Conservation (phyloP, 2,329 filamentous ascomycete genomes). For the Fusarium sp. region DNA sequence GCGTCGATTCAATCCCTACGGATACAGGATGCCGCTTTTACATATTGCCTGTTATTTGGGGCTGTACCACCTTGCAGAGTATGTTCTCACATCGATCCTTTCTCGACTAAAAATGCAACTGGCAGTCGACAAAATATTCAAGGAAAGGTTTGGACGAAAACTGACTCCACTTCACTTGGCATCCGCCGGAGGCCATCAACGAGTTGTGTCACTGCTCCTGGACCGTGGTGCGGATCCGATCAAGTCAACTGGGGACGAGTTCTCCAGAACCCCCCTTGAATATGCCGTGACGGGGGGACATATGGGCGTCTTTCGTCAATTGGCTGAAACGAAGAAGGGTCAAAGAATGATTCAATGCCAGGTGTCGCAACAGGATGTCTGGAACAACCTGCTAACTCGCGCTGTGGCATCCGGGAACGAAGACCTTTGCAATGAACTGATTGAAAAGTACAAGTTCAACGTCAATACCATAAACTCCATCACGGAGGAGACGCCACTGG, state of each 20-base stretch:
- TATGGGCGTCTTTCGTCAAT: not conserved
- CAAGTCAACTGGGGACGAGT: accelerated
- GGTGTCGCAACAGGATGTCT: not conserved
- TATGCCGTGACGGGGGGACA: not conserved
- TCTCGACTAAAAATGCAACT: not conserved
- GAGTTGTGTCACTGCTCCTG: not conserved
- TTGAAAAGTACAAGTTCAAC: not conserved
- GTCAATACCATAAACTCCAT: no score
- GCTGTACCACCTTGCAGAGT: not conserved
- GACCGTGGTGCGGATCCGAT: not conserved
- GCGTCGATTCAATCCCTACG: not conserved
- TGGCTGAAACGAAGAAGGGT: not conserved
- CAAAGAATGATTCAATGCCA: not conserved
- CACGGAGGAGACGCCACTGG: not conserved
- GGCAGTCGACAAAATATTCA: not conserved
- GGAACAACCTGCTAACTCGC: not conserved
- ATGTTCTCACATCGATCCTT: not conserved
- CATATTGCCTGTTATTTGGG: not conserved
- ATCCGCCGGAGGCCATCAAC: not conserved
- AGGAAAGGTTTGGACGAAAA: accelerated
- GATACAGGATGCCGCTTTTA: not conserved
- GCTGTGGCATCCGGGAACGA: not conserved
- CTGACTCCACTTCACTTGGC: not conserved
- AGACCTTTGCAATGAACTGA: not conserved
- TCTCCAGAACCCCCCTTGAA: not conserved